Evolutionary conservation across 805 yeast species (phyloP).

Genomic region (Wickerhamiella azymoides): DNA sequence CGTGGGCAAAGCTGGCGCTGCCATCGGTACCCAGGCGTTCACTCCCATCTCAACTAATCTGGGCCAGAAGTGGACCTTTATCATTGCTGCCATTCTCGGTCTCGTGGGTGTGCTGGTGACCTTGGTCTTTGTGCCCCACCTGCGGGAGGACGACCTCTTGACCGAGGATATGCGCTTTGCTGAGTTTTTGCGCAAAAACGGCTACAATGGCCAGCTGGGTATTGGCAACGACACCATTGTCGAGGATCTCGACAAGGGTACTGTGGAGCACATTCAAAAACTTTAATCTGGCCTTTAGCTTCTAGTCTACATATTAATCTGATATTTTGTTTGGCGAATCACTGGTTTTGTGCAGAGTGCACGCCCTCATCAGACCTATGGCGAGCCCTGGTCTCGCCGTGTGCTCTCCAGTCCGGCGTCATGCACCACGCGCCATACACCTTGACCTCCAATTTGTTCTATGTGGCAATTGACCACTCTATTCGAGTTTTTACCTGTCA

Average conservation of each 20-base stretch:
- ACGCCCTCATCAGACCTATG: too few species aligned
- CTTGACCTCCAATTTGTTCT: too few species aligned
- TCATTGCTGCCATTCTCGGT: constrained; percentile 65
- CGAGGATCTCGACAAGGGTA: constrained; percentile 1
- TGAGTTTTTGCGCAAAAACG: constrained; percentile 41
- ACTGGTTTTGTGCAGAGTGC: too few species aligned
- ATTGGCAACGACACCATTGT: constrained; percentile 3
- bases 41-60: constrained; percentile 49
- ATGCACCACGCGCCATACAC: too few species aligned
- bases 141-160: constrained; percentile 53
- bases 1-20: constrained; percentile 76
- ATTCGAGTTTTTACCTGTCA: too few species aligned
- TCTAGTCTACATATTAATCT: too few species aligned
- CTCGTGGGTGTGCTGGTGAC: constrained; percentile 48
- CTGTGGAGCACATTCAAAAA: constrained; percentile 1
- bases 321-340: too few species aligned
- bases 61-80: constrained; percentile 64
- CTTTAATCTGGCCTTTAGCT: neutral
- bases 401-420: too few species aligned
- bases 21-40: constrained; percentile 60
- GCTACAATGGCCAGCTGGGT: constrained; percentile 40
- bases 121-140: constrained; percentile 50
- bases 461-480: too few species aligned
- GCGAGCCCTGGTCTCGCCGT: too few species aligned
- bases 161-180: constrained; percentile 51